These are phyloP conservation scores for Biscutella laevigata DNA, from an alignment of 441 rosid genomes.

Conservation along the genomic window DNA sequence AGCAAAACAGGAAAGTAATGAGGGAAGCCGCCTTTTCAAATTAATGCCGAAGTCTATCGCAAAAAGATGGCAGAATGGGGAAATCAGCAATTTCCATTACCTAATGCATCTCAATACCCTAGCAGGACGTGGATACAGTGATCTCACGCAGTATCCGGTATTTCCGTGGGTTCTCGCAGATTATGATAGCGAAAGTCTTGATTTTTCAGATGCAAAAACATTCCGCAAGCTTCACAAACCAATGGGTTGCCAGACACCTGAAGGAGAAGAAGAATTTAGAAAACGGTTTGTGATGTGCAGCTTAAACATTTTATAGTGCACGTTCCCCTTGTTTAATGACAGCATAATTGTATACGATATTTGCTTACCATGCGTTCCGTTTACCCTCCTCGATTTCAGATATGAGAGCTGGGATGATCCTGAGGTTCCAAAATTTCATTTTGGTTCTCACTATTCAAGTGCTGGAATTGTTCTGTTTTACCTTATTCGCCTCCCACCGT, in stretches of 20 bases:
- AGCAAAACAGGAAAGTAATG: slow-evolving; percentile 81
- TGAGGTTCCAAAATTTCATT: slow-evolving; percentile 98
- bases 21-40: slow-evolving; percentile 94
- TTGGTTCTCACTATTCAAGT: slow-evolving; percentile 99
- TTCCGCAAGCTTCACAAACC: slow-evolving; percentile 96
- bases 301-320: slow-evolving; percentile 12
- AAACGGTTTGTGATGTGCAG: slow-evolving; percentile 59
- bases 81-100: slow-evolving; percentile 98
- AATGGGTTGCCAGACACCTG: slow-evolving; percentile 98
- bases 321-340: slow-evolving; percentile 4
- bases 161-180: slow-evolving; percentile 99
- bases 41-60: slow-evolving; percentile 93
- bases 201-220: slow-evolving; percentile 76
- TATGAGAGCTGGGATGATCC: slow-evolving; percentile 99
- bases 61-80: slow-evolving; percentile 99
- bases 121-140: slow-evolving; percentile 99
- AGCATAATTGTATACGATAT: not conserved
- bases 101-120: slow-evolving; percentile 99
- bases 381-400: slow-evolving; percentile 40
- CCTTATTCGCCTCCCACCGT: slow-evolving; percentile 97
- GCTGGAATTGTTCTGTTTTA: slow-evolving; percentile 99
- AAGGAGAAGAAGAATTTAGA: slow-evolving; percentile 96
- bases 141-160: slow-evolving; percentile 98
- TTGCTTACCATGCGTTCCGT: slow-evolving; percentile 11
- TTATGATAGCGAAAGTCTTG: slow-evolving; percentile 86